Evolutionary conservation across 2,329 filamentous ascomycete species (phyloP).

Genomic region (Diaporthe caulivora): DNA sequence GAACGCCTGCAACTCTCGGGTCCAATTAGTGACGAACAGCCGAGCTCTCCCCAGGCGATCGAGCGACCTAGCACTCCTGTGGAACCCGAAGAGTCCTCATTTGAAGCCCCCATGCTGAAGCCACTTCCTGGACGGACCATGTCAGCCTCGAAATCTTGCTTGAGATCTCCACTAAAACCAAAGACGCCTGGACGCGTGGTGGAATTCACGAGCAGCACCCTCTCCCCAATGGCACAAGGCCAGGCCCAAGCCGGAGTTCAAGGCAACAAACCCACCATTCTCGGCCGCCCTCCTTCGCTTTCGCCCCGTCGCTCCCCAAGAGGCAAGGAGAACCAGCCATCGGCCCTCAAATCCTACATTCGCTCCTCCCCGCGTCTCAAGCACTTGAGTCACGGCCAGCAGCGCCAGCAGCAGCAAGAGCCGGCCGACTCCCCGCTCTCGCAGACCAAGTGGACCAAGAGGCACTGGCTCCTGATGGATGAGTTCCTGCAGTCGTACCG

Average conservation of each 20-base stretch:
- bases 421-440: slow-evolving; percentile 49
- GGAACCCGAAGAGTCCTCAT: slow-evolving; percentile 50
- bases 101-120: slow-evolving; percentile 57
- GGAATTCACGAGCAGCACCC: slow-evolving; percentile 66
- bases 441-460: slow-evolving; percentile 59
- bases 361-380: slow-evolving; percentile 11
- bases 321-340: slow-evolving; percentile 24
- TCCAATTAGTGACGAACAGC: slow-evolving; percentile 16
- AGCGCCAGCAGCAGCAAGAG: slow-evolving; percentile 24
- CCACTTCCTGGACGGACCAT: slow-evolving; percentile 63
- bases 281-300: neutral
- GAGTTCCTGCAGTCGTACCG: slow-evolving; percentile 63
- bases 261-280: neutral
- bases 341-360: slow-evolving; percentile 4
- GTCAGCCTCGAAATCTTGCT: slow-evolving; percentile 68
- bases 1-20: slow-evolving; percentile 13
- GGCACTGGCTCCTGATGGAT: slow-evolving; percentile 68
- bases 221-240: slow-evolving; percentile 60
- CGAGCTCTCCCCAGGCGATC: slow-evolving; percentile 17
- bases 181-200: slow-evolving; percentile 70
- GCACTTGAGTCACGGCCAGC: neutral
- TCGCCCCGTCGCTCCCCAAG: neutral
- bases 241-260: slow-evolving; percentile 44
- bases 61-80: slow-evolving; percentile 33
- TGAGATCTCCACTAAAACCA: slow-evolving; percentile 69